Conservation (phyloP, 2,329 filamentous ascomycete species). For the Talaromyces amestolkiae region DNA sequence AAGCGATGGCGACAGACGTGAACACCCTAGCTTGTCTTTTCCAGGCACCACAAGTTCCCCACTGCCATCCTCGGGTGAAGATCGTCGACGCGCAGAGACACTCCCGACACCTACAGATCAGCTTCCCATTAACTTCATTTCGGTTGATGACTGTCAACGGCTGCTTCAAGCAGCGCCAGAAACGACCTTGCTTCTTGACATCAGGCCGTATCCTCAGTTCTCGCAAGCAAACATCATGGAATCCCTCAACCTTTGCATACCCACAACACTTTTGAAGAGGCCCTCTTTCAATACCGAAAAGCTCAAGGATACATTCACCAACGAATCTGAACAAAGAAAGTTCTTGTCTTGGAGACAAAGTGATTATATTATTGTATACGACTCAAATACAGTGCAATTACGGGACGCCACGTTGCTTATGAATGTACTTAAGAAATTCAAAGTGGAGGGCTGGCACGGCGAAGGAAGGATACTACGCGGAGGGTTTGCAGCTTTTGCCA, state of each 20-base stretch:
- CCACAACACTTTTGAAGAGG: constrained; percentile 87
- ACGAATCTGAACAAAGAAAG: constrained; percentile 63
- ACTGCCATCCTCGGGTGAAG: not conserved
- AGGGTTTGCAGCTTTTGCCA: constrained; percentile 73
- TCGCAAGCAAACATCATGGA: constrained; percentile 69
- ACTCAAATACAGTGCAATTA: constrained; percentile 69
- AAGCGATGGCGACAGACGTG: not conserved
- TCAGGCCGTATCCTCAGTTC: constrained; percentile 83
- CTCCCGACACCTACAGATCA: constrained; percentile 52
- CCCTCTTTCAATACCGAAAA: constrained; percentile 88
- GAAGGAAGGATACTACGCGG: constrained; percentile 72
- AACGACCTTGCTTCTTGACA: constrained; percentile 71
- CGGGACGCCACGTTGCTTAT: constrained; percentile 77
- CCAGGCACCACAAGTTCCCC: not conserved
- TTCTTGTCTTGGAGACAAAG: constrained; percentile 76
- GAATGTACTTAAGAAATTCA: constrained; percentile 93
- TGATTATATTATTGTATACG: constrained; percentile 82
- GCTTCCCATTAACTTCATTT: constrained; percentile 51
- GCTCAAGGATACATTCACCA: constrained; percentile 80
- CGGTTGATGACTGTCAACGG: constrained; percentile 54
- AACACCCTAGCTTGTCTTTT: constrained; percentile 6
- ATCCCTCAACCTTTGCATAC: constrained; percentile 91
- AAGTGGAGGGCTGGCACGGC: constrained; percentile 75
- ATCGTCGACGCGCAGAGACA: constrained; percentile 34
- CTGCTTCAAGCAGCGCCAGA: constrained; percentile 54